These are phyloP conservation scores for Tylopilus sp. DNA, from an alignment of 1,284 basidiomycete species.

Conservation along the genomic window DNA sequence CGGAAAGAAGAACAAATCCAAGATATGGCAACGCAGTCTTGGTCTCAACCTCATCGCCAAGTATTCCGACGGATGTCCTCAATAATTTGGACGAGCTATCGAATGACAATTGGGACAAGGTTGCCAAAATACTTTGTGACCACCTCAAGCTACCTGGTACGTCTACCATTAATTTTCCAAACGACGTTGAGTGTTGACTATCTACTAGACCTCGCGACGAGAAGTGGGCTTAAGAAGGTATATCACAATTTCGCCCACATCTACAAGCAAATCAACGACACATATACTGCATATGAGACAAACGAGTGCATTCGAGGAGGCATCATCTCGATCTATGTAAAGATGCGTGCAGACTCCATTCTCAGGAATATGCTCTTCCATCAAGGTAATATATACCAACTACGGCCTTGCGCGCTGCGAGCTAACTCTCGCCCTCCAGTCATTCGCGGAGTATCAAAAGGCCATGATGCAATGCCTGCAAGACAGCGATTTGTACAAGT, in stretches of 20 bases:
- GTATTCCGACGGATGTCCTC: conserved; percentile 1
- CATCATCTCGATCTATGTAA: conserved; percentile 57
- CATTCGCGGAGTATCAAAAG: conserved; percentile 44
- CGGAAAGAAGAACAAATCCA: conserved; percentile 24
- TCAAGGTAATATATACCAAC: conserved; percentile 42
- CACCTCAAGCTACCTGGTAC: conserved; percentile 52
- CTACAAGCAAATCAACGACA: conserved; percentile 45
- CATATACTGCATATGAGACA: conserved; percentile 37
- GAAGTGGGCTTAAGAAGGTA: conserved; percentile 58
- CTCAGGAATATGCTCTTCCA: conserved; percentile 54
- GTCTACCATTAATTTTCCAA: conserved; percentile 8
- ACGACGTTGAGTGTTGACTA: background rate
- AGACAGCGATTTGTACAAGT: conserved; percentile 47
- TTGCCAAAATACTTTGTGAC: conserved; percentile 47
- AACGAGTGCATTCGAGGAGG: conserved; percentile 48
- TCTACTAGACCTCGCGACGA: conserved; percentile 48
- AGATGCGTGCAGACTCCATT: conserved; percentile 58
- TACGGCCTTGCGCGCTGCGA: conserved; percentile 51
- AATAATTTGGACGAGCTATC: conserved; percentile 20
- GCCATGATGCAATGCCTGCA: conserved; percentile 50
- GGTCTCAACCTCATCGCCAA: background rate
- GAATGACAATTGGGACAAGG: conserved; percentile 43
- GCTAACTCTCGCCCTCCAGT: conserved; percentile 40
- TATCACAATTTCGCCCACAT: conserved; percentile 53
- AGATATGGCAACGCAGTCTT: background rate